Percentiles rank a stretch among this genome's conserved stretches.
Conservation (phyloP, 2,329 filamentous ascomycete species). For the Xylariaceae sp. region DNA sequence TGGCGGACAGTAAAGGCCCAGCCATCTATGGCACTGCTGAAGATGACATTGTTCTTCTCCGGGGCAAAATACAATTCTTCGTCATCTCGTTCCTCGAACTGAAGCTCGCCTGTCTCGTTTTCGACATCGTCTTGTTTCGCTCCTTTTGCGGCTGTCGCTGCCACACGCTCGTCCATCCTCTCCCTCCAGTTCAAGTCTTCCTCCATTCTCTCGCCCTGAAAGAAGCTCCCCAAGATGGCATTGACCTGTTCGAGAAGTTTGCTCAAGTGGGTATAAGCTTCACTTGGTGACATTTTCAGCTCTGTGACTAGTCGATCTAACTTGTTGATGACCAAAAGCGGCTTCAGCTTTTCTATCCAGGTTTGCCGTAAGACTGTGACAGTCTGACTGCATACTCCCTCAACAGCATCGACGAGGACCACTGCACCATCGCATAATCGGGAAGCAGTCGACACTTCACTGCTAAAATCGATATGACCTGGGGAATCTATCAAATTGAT, state of each 20-base stretch:
- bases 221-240: conserved; percentile 94
- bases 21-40: conserved; percentile 95
- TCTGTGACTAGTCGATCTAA: conserved; percentile 94
- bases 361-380: conserved; percentile 93
- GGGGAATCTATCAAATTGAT: conserved; percentile 98
- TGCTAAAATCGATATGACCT: conserved; percentile 97
- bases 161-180: conserved; percentile 80
- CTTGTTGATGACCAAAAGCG: conserved; percentile 94
- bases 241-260: conserved; percentile 95
- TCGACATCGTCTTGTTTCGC: conserved; percentile 42
- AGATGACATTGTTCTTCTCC: conserved; percentile 98
- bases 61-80: conserved; percentile 98
- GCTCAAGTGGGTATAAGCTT: conserved; percentile 85
- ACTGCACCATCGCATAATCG: conserved; percentile 91
- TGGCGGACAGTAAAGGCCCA: conserved; percentile 98
- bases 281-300: conserved; percentile 83
- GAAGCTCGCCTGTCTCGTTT: conserved; percentile 53
- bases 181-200: conserved; percentile 96
- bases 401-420: conserved; percentile 91
- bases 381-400: conserved; percentile 97
- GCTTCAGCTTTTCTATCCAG: conserved; percentile 94
- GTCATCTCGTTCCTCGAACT: conserved; percentile 88
- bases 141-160: conserved; percentile 63
- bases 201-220: conserved; percentile 97
- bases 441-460: conserved; percentile 94